These are phyloP conservation scores for Yamadazyma atmosphaerica DNA, from an alignment of 1,139 yeast genomes.

Conservation along the genomic window DNA sequence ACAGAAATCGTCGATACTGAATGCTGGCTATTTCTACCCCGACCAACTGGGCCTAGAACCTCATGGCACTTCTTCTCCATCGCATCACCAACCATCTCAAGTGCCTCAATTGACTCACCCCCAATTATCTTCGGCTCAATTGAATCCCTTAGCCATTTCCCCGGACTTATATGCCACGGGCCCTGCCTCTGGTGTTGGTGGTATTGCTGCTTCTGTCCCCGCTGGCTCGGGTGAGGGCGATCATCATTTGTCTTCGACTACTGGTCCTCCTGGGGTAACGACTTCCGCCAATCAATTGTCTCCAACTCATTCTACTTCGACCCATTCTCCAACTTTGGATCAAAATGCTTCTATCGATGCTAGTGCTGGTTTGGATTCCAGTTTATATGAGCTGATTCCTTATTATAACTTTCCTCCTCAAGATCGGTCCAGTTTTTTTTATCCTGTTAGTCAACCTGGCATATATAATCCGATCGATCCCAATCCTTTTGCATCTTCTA, in stretches of 20 bases:
- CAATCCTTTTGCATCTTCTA: not conserved
- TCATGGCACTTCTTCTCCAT: conserved; percentile 5
- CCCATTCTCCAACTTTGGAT: conserved; percentile 8
- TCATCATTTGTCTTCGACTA: not conserved
- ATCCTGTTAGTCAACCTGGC: conserved; percentile 3
- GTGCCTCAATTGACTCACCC: not conserved
- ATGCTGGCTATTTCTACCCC: conserved; percentile 31
- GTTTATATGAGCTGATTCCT: conserved; percentile 8
- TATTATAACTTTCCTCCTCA: conserved; percentile 12
- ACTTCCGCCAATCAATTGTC: not conserved
- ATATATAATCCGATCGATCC: not conserved
- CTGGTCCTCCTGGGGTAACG: not conserved
- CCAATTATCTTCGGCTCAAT: not conserved
- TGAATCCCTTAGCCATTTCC: not conserved
- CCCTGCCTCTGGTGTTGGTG: too few species aligned
- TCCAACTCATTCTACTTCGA: conserved; percentile 9
- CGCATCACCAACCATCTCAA: not conserved
- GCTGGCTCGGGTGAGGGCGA: not conserved
- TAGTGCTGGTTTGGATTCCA: not conserved
- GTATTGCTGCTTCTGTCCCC: not conserved
- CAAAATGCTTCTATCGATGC: not conserved
- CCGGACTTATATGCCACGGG: not conserved
- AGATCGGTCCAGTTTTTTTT: conserved; percentile 8
- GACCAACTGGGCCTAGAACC: conserved; percentile 11
- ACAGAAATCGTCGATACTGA: conserved; percentile 43